Conservation (phyloP, 345 rosid genomes). For the Durio zibethinus region DNA sequence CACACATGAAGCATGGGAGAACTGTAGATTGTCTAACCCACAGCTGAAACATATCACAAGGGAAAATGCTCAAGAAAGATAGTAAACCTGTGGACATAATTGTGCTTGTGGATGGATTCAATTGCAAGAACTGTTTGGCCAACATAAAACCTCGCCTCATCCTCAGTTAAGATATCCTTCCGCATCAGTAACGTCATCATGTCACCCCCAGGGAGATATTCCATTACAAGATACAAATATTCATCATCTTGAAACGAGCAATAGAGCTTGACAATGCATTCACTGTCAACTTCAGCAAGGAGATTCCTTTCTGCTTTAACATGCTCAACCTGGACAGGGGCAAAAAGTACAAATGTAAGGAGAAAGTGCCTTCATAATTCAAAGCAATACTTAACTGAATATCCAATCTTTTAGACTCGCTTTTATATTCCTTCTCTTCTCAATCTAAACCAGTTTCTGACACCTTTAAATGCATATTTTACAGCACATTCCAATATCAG, state of each 20-base stretch:
- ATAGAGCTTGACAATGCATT: slow-evolving; percentile 61
- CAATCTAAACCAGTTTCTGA: not conserved
- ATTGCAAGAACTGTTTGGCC: slow-evolving; percentile 67
- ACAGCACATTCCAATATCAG: not conserved
- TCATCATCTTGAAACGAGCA: slow-evolving; percentile 75
- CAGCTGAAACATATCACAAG: not conserved
- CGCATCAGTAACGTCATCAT: slow-evolving; percentile 77
- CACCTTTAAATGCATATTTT: not conserved
- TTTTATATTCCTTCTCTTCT: not conserved
- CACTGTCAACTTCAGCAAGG: slow-evolving; percentile 74
- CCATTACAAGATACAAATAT: slow-evolving; percentile 63
- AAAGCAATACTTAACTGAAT: not conserved
- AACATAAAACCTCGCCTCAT: slow-evolving; percentile 65
- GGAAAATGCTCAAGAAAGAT: not conserved
- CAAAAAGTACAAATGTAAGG: not conserved
- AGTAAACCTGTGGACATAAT: slow-evolving; percentile 56
- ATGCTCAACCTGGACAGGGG: slow-evolving; percentile 56
- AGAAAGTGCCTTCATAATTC: not conserved
- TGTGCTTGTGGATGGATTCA: slow-evolving; percentile 70
- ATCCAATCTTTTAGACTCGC: not conserved
- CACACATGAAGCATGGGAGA: not conserved
- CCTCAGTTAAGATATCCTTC: slow-evolving; percentile 58
- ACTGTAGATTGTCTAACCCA: not conserved
- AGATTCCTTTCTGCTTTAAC: slow-evolving; percentile 69
- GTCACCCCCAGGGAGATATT: slow-evolving; percentile 77